These are phyloP conservation scores for Tricholoma terreum DNA, from an alignment of 768 basidiomycete genomes.

Conservation along the genomic window DNA sequence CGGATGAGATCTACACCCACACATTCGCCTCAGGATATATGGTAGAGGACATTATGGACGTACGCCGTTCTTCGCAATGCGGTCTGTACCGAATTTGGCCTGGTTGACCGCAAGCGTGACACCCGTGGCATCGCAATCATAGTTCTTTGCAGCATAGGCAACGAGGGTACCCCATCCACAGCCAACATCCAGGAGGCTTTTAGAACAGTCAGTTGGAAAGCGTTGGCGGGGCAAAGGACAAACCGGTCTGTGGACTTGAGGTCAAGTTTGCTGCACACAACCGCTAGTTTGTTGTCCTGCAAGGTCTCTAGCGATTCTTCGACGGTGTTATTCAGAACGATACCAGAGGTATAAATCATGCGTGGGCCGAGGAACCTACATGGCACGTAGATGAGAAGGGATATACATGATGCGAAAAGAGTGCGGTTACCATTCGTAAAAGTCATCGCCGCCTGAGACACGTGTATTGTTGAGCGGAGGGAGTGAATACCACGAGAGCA, in stretches of 20 bases:
- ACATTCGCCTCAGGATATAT: not conserved
- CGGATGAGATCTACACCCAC: slow-evolving; percentile 39
- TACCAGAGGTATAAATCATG: slow-evolving; percentile 97
- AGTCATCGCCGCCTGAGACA: slow-evolving; percentile 82
- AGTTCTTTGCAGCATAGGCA: slow-evolving; percentile 96
- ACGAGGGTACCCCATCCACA: slow-evolving; percentile 97
- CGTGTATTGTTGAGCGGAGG: not conserved
- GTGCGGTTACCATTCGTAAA: slow-evolving; percentile 72
- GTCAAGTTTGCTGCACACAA: slow-evolving; percentile 93
- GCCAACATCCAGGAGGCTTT: slow-evolving; percentile 75
- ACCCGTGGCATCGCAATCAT: slow-evolving; percentile 92
- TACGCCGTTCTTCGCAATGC: slow-evolving; percentile 80
- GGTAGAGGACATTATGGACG: slow-evolving; percentile 3
- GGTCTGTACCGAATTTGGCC: slow-evolving; percentile 86
- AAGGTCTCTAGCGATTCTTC: slow-evolving; percentile 88
- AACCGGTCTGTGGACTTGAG: slow-evolving; percentile 79
- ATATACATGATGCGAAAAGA: not conserved
- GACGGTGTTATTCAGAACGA: slow-evolving; percentile 66
- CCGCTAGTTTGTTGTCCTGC: slow-evolving; percentile 95
- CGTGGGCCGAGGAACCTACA: slow-evolving; percentile 88
- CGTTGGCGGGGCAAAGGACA: slow-evolving; percentile 1
- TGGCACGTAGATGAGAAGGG: not conserved
- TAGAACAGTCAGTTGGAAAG: not conserved
- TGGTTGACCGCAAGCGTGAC: slow-evolving; percentile 92
- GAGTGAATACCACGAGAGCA: slow-evolving; percentile 10